Evolutionary conservation across 306 rosid species (phyloP), one percentile per base, ranked within the genome.

Genomic region (Begonia masoniana): DNA sequence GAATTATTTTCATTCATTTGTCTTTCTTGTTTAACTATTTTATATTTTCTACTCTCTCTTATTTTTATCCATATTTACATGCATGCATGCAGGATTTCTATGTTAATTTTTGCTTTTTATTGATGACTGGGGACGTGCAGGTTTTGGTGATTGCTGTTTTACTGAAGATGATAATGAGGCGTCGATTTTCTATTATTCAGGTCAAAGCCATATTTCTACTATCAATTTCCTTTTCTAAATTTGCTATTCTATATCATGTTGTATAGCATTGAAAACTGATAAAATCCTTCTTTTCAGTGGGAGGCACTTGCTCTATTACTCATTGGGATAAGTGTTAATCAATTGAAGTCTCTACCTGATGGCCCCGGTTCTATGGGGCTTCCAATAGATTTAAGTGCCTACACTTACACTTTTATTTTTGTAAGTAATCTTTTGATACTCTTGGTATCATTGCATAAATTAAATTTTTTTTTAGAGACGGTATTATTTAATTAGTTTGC

Each of bases 271-370:
- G 6, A n/a, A 45, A 45, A 45, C 49, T 45, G 49, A 45, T 45
- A n/a, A 45, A 45, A 36, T 71, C 13, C 46, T 43, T 59, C 72
- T 63, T 62, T 73, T 45, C 88, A 92, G 99, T 86, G 99, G 93
- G 96, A 92, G 69, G 99, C 99, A 50, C 99, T 92, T 68, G 99
- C 95, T 36, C 68, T 92, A n/a, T 63, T 87, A 83, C 96, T 92
- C 47, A 92, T 92, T 62, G 96, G 99, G 31, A 87, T 92, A 59
- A 92, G 96, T 15, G 95, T 92, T 54, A 92, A 92, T 74, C 99
- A 92, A 68, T 67, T 92, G 72, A 74, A 81, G 51, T 81, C 88
- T 62, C 65, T 79, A 68, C 99, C 96, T 9, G 93, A 87, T 70
- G 96, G 95, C 53, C 50, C 78, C 51, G 10, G 77, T 42, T 78